These are phyloP conservation scores for Neurospora pannonica DNA, from an alignment of 495 filamentous ascomycete genomes.

Conservation along the genomic window DNA sequence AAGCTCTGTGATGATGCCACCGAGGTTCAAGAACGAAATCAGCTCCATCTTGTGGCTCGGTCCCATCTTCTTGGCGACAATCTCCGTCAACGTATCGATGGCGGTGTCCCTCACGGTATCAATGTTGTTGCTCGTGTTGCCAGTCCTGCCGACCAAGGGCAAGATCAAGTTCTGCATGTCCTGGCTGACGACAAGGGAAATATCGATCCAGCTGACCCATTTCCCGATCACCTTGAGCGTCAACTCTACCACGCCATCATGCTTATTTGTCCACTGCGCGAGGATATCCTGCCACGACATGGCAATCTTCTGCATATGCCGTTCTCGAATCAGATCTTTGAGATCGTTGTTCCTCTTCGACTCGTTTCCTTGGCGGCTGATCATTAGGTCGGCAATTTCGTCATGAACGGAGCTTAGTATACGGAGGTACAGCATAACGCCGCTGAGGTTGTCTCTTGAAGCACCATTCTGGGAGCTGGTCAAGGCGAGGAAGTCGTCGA, in stretches of 20 bases:
- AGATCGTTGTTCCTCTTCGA: slow-evolving; percentile 70
- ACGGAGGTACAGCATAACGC: slow-evolving; percentile 80
- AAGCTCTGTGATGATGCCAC: slow-evolving; percentile 70
- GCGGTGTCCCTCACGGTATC: slow-evolving; percentile 77
- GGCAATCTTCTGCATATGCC: slow-evolving; percentile 80
- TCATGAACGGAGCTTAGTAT: slow-evolving; percentile 85
- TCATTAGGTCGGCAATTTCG: slow-evolving; percentile 86
- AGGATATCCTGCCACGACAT: slow-evolving; percentile 87
- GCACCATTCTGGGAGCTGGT: slow-evolving; percentile 46
- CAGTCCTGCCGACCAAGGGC: slow-evolving; percentile 59
- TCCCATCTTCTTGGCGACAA: slow-evolving; percentile 96
- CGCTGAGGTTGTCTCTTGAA: slow-evolving; percentile 57
- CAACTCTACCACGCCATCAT: slow-evolving; percentile 71
- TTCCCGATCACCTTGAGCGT: slow-evolving; percentile 79
- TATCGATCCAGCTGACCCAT: slow-evolving; percentile 98
- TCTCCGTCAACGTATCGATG: slow-evolving; percentile 88
- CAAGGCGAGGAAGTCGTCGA: slow-evolving; percentile 74
- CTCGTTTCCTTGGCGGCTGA: slow-evolving; percentile 65
- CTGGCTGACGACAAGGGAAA: slow-evolving; percentile 82
- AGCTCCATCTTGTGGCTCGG: slow-evolving; percentile 84
- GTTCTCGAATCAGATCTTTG: slow-evolving; percentile 76
- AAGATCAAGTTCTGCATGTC: slow-evolving; percentile 75
- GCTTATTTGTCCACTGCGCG: slow-evolving; percentile 62
- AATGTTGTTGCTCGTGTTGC: slow-evolving; percentile 33
- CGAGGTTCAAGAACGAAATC: slow-evolving; percentile 81